Evolutionary conservation across 345 rosid species (phyloP), one percentile per base, ranked within the genome.

Genomic region (Pugionium dolabratum): DNA sequence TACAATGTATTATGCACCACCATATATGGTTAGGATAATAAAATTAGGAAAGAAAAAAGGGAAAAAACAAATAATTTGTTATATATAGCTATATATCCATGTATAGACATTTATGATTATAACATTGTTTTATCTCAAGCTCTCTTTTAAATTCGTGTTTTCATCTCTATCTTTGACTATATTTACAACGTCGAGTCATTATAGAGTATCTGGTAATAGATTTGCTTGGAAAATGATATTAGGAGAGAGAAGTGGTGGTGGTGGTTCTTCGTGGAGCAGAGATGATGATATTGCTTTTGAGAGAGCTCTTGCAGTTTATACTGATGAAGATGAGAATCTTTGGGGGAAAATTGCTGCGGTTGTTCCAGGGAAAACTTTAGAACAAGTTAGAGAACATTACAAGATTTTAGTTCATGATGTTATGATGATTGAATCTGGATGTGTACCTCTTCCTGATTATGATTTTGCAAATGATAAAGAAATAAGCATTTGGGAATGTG

Each of bases 221-320:
- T 71, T 71, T 46, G 40, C 58, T 74, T 25, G 58, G 54, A 45
- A 73, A 79, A 88, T 88, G 91, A 71, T 70, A 44, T 74, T 70
- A 65, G 87, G 42, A 53, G 3, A 83, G 54, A 86, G 82, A 74
- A 78, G 44, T 10, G 72, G 72, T 30, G 68, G 85, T 57, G 68
- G 85, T 57, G 71, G 84, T 71, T 83, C 86, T 50, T 49, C 70
- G 25, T 92, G 97, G 96, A 81, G 83, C 57, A 82, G 82, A 63
- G 95, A 81, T 74, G 89, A 89, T 59, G 86, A 89, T 62, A 80
- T 78, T 78, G 88, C 84, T 50, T 92, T 92, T 69, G 97, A 92
- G 85, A 76, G 75, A 81, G 93, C 90, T 32, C 75, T 92, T 35
- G 85, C 84, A 42, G 80, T 77, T 59, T 73, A 84, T 79, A 78